Percentiles rank a stretch among this genome's conserved stretches.
phyloP scores from a whole-genome alignment of 768 basidiomycete species.

The Trametes sanguinea region DNA sequence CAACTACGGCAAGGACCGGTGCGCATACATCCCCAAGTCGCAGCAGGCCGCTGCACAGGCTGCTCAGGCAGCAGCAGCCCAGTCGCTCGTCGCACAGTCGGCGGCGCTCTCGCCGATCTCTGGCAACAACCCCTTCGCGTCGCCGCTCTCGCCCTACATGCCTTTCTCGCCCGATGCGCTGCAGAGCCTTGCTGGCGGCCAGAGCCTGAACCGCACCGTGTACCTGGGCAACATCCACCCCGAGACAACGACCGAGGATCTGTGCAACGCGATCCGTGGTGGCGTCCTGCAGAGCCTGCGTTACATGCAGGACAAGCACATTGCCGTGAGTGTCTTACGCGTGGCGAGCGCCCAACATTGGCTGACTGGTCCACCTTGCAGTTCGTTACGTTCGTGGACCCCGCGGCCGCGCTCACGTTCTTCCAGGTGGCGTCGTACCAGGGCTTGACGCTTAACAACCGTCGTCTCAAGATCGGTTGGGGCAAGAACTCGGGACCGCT shows the following conservation, averaged over 20 bases:
- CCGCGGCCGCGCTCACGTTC: slow-evolving; percentile 90
- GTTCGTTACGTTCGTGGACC: slow-evolving; percentile 97
- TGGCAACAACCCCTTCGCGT: slow-evolving; percentile 30
- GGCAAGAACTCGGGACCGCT: slow-evolving; percentile 93
- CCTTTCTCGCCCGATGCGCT: slow-evolving; percentile 47
- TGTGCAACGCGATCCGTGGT: slow-evolving; percentile 96
- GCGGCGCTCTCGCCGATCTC: slow-evolving; percentile 39
- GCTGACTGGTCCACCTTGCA: slow-evolving; percentile 30
- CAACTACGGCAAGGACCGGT: slow-evolving; percentile 98
- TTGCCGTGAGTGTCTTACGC: slow-evolving; percentile 69
- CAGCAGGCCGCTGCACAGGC: slow-evolving; percentile 88
- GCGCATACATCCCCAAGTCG: slow-evolving; percentile 95
- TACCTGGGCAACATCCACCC: slow-evolving; percentile 97
- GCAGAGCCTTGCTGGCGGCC: slow-evolving; percentile 51
- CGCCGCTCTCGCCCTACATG: slow-evolving; percentile 36
- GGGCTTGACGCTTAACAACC: slow-evolving; percentile 89
- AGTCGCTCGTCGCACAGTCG: slow-evolving; percentile 60
- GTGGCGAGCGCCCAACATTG: not conserved
- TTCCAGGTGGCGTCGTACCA: slow-evolving; percentile 90
- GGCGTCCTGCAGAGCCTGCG: slow-evolving; percentile 94
- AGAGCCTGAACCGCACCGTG: slow-evolving; percentile 86
- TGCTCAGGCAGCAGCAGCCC: slow-evolving; percentile 84
- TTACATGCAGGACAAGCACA: slow-evolving; percentile 97
- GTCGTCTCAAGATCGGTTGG: slow-evolving; percentile 96
- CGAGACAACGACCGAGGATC: slow-evolving; percentile 90